A percentile compares a stretch with the other conserved stretches of the same genome.
These are phyloP conservation scores for Euphrasia confusa DNA, from an alignment of 257 asterid species.

Conservation along the genomic window DNA sequence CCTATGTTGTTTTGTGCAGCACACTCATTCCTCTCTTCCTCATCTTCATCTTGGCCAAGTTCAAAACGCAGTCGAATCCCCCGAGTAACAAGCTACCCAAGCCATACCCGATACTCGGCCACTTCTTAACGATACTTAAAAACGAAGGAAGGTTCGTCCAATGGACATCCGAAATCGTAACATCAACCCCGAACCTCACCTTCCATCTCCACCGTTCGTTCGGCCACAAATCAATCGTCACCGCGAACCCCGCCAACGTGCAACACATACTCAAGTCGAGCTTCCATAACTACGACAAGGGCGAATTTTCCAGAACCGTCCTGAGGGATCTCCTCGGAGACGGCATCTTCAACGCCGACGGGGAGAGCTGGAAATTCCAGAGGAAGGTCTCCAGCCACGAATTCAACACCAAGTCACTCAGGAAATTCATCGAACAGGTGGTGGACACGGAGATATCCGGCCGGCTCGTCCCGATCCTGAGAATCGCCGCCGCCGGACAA, in stretches of 20 bases:
- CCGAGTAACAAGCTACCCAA: slow-evolving; percentile 18
- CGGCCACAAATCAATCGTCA: slow-evolving; percentile 38
- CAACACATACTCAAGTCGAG: slow-evolving; percentile 55
- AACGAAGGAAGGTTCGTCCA: slow-evolving; percentile 36
- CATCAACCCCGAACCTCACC: slow-evolving; percentile 39
- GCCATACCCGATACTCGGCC: slow-evolving; percentile 50
- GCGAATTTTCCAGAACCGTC: slow-evolving; percentile 23
- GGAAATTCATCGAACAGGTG: slow-evolving; percentile 46
- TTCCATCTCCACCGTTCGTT: slow-evolving; percentile 60
- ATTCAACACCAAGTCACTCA: slow-evolving; percentile 49
- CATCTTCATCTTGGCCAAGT: too few species aligned
- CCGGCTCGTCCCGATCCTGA: slow-evolving; percentile 44
- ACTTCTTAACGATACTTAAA: slow-evolving; percentile 36
- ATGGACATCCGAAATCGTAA: slow-evolving; percentile 47
- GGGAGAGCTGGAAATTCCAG: slow-evolving; percentile 51
- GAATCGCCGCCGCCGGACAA: slow-evolving; percentile 19
- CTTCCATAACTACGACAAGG: slow-evolving; percentile 51
- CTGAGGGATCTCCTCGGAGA: slow-evolving; percentile 54
- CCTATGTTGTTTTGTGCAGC: too few species aligned
- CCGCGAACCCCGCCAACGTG: slow-evolving; percentile 61
- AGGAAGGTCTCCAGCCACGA: slow-evolving; percentile 60
- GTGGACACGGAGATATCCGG: slow-evolving; percentile 46
- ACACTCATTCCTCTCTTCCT: too few species aligned
- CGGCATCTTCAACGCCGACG: slow-evolving; percentile 63
- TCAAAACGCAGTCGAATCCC: too few species aligned